Base-by-base conservation (phyloP, 768 basidiomycete species). In the Rhodocollybia butyracea region DNA sequence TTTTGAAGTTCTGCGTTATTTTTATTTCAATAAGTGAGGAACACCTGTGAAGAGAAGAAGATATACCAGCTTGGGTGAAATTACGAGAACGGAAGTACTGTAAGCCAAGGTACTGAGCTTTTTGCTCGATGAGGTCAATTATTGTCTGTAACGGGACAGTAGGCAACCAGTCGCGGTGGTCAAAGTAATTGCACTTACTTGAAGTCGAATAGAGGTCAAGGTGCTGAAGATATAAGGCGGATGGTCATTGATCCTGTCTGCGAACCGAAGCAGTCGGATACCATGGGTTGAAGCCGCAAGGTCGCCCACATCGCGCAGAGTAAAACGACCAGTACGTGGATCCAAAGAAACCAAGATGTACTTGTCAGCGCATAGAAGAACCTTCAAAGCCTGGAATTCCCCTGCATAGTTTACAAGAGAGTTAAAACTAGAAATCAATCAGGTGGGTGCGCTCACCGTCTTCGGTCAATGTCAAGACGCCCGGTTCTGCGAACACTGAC, bases 41-140 rank as follows among this genome's bases (percentile, higher is more conserved):
- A 19, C 31, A 6, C 17, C 2, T 31, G 31, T 17, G 12, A 12
- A 11, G n/a, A 34, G 17, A 15, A 38, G 8, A 1, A 43, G 38
- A 46, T 22, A 36, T 24, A 90, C 91, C 90, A 63, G 87, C 82
- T 32, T 67, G 74, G 1, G 76, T 66, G 58, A 94, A 83, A 60
- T 90, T 86, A 32, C 91, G 82, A 24, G 76, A 69, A 15, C 85
- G 82, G 69, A 82, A 88, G 55, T 81, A 84, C 65, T 85, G 84
- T 39, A 94, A 70, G n/a, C 94, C 94, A 10, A 95, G 80, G 62
- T 91, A 88, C 58, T 76, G 82, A n/a, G 88, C 89, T 64, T 92
- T 94, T 67, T 90, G 88, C 66, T 94, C 91, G 10, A 87, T 82
- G 15, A 88, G 77, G 54, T 93, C 90, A 40, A 82, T 76, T 57